Conservation (phyloP, 2,329 filamentous ascomycete genomes). For the Pleoardoris graminearum region DNA sequence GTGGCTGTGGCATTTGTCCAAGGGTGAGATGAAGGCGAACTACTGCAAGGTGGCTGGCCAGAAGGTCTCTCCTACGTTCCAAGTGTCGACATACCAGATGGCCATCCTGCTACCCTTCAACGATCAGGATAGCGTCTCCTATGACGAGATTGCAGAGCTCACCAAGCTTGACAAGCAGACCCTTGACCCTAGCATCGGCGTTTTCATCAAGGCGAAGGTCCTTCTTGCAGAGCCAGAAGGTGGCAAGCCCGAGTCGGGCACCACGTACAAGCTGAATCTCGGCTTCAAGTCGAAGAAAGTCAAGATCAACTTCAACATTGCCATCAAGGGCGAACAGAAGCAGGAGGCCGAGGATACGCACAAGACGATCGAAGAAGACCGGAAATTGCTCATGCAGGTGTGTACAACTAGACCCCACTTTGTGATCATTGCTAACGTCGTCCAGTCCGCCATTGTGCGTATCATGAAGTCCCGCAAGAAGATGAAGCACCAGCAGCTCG, state of each 20-base stretch:
- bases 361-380: constrained; percentile 98
- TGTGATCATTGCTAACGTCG: constrained; percentile 33
- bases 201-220: constrained; percentile 93
- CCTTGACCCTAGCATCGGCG: constrained; percentile 81
- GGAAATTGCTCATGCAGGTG: constrained; percentile 95
- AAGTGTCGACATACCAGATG: constrained; percentile 98
- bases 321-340: constrained; percentile 93
- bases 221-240: constrained; percentile 71
- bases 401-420: constrained; percentile 42
- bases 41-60: constrained; percentile 69
- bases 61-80: constrained; percentile 94
- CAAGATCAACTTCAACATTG: constrained; percentile 93
- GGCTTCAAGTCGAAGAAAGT: constrained; percentile 99
- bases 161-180: constrained; percentile 81
- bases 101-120: constrained; percentile 94
- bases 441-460: constrained; percentile 91
- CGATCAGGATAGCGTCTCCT: constrained; percentile 80
- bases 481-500: constrained; percentile 95
- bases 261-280: constrained; percentile 82
- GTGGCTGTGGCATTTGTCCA: constrained; percentile 98
- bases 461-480: constrained; percentile 99
- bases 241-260: constrained; percentile 76
- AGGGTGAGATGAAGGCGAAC: constrained; percentile 92
- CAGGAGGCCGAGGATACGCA: constrained; percentile 96
- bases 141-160: constrained; percentile 82